Conservation (phyloP, 2,329 filamentous ascomycete genomes). For the Exophiala phaeomuriformis region DNA sequence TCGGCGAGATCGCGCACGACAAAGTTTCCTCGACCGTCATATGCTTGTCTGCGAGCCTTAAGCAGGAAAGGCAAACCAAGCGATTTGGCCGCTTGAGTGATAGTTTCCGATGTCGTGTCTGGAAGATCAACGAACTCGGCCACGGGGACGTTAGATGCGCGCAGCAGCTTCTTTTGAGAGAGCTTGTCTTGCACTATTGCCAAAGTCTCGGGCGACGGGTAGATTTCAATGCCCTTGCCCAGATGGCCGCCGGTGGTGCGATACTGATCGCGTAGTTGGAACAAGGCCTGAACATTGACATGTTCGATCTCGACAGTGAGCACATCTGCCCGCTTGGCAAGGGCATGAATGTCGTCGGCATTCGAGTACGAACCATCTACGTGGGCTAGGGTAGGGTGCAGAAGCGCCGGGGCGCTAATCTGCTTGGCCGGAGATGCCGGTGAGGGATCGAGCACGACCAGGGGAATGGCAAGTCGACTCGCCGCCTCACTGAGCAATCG, state of each 20-base stretch:
- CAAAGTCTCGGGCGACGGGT: not conserved
- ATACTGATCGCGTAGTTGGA: not conserved
- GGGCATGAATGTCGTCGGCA: not conserved
- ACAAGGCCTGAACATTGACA: not conserved
- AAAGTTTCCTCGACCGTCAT: not conserved
- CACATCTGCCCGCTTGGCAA: not conserved
- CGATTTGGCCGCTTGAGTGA: not conserved
- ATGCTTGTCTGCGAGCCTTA: not conserved
- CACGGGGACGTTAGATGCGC: not conserved
- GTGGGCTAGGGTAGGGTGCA: not conserved
- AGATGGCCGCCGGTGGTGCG: not conserved
- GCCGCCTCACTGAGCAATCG: not conserved
- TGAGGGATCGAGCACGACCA: not conserved
- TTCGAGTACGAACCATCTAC: not conserved
- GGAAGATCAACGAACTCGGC: not conserved
- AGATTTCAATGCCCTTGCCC: not conserved
- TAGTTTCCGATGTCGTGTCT: not conserved
- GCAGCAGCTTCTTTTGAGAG: not conserved
- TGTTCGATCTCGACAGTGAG: not conserved
- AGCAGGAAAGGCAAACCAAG: not conserved
- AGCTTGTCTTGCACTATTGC: not conserved
- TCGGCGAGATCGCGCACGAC: not conserved
- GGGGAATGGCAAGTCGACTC: not conserved
- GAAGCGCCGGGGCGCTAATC: not conserved
- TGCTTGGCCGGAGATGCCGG: slow-evolving; percentile 2